Conservation (phyloP, 768 basidiomycete species). For the Suillus variegatus region DNA sequence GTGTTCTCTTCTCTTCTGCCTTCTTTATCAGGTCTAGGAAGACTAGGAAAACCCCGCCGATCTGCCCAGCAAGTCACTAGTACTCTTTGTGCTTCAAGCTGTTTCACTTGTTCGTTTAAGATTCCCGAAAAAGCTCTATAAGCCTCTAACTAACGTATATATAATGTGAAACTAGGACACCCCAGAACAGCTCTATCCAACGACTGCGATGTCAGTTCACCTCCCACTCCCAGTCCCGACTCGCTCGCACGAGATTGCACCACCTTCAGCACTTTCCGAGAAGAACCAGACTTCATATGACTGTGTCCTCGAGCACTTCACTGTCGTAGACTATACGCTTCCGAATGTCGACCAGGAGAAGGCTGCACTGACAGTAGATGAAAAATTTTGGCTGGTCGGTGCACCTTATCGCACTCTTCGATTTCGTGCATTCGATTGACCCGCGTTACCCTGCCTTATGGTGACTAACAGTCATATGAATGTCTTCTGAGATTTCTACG, state of each 20-base stretch:
- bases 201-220: slow-evolving; percentile 11
- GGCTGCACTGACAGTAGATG: slow-evolving; percentile 56
- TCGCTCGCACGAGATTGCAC: slow-evolving; percentile 26
- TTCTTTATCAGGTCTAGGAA: neutral
- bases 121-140: neutral
- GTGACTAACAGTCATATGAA: slow-evolving; percentile 51
- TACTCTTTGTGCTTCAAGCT: neutral
- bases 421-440: neutral
- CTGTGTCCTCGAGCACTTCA: slow-evolving; percentile 61
- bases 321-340: slow-evolving; percentile 49
- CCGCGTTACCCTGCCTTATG: slow-evolving; percentile 5
- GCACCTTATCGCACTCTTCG: neutral
- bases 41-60: neutral
- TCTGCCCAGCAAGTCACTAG: neutral
- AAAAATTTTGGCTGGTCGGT: slow-evolving; percentile 77
- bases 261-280: slow-evolving; percentile 40
- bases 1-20: neutral
- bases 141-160: neutral
- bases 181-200: neutral
- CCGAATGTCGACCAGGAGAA: slow-evolving; percentile 45
- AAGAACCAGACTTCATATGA: slow-evolving; percentile 51
- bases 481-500: slow-evolving; percentile 78
- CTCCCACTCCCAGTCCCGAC: slow-evolving; percentile 27
- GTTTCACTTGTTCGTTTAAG: neutral
- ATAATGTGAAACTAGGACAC: neutral